Evolutionary conservation across 768 basidiomycete species (phyloP).

Genomic region (Wakefieldia striispora): DNA sequence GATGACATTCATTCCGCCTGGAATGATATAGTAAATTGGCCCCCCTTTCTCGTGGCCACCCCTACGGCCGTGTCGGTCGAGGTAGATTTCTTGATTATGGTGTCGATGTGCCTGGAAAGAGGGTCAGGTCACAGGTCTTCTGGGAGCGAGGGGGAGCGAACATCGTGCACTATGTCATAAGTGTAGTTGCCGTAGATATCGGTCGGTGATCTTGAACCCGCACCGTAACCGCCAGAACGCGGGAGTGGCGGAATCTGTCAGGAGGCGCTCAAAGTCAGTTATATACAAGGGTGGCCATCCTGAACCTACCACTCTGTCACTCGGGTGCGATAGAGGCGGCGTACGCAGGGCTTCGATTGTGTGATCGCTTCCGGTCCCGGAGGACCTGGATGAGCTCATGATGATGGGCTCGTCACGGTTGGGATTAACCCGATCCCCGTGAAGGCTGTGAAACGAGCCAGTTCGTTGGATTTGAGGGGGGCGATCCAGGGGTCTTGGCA

Average conservation of each 20-base stretch:
- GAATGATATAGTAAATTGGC: constrained; percentile 60
- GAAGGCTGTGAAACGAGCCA: constrained; percentile 23
- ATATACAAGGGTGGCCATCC: background rate
- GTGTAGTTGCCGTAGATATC: constrained; percentile 27
- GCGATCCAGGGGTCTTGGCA: constrained; percentile 24
- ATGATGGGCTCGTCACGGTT: constrained; percentile 25
- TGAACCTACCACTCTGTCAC: constrained; percentile 26
- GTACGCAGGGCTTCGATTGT: constrained; percentile 29
- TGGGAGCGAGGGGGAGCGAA: background rate
- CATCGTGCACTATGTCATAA: constrained; percentile 20
- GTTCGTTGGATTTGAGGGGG: constrained; percentile 16
- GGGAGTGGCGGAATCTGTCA: constrained; percentile 31
- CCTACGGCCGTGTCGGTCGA: constrained; percentile 21
- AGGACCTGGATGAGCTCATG: constrained; percentile 21
- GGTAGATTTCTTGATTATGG: constrained; percentile 21
- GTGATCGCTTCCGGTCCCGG: constrained; percentile 27
- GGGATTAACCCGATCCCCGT: constrained; percentile 12
- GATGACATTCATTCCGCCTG: constrained; percentile 60
- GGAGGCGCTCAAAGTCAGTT: background rate
- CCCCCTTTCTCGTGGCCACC: constrained; percentile 20
- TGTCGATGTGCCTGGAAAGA: constrained; percentile 23
- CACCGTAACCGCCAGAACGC: constrained; percentile 15
- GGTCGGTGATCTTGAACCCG: constrained; percentile 25
- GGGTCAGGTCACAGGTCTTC: constrained; percentile 5
- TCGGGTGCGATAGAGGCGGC: constrained; percentile 20